A percentile compares a stretch with the other conserved stretches of the same genome.
phyloP scores from a whole-genome alignment of 352 stramenopile species.

The Phytophthora citrophthora region DNA sequence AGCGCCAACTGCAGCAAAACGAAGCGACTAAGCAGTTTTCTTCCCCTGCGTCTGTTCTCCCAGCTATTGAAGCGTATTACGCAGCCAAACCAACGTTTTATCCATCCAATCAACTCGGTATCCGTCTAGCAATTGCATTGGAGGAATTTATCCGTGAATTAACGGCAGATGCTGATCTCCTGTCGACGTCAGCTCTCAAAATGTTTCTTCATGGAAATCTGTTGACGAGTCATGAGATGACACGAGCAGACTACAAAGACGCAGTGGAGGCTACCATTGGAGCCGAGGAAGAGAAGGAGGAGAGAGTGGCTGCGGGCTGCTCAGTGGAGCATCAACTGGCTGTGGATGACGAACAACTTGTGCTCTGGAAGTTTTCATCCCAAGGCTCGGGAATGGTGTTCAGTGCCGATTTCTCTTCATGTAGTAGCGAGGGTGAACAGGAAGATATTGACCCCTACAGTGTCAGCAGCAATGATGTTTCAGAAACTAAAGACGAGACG shows the following conservation, averaged over 20 bases:
- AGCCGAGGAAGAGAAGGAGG: background rate
- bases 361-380: conserved; percentile 57
- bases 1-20: conserved; percentile 22
- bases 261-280: conserved; percentile 25
- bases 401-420: conserved; percentile 25
- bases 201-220: conserved; percentile 35
- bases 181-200: conserved; percentile 30
- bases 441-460: conserved; percentile 35
- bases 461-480: conserved; percentile 1
- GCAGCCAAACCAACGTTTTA: conserved; percentile 24
- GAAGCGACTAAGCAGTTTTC: background rate
- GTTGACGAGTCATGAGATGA: conserved; percentile 19
- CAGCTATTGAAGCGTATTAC: conserved; percentile 27
- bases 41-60: background rate
- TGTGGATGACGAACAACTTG: conserved; percentile 27
- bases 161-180: conserved; percentile 17
- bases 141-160: conserved; percentile 34
- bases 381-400: conserved; percentile 38
- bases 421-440: background rate
- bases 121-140: conserved; percentile 31
- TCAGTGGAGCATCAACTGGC: conserved; percentile 26
- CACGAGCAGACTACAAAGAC: conserved; percentile 25
- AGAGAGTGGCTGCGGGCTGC: conserved; percentile 39
- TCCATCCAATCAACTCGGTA: conserved; percentile 7
- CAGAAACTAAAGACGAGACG: conserved; percentile 5